A percentile compares a stretch with the other conserved stretches of the same genome.
phyloP scores from a whole-genome alignment of 495 filamentous ascomycete species.

The Aspergillus diversus region DNA sequence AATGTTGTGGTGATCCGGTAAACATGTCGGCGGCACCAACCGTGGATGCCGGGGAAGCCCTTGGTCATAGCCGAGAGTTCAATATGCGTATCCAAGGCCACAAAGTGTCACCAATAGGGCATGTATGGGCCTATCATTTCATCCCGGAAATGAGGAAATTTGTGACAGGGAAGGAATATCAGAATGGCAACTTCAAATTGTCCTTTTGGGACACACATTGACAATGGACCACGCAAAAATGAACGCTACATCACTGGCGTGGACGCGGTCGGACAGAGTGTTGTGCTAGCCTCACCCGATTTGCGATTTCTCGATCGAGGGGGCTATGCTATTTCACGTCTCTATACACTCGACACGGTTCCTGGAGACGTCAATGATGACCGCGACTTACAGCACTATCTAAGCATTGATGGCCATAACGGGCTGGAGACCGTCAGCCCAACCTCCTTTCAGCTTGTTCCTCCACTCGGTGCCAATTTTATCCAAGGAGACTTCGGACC shows the following conservation, averaged over 20 bases:
- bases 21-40: too few species aligned
- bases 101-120: too few species aligned
- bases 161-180: too few species aligned
- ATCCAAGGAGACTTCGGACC: conserved; percentile 11
- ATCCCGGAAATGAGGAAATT: too few species aligned
- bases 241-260: background rate
- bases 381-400: conserved; percentile 1
- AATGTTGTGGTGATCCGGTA: too few species aligned
- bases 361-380: background rate
- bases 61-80: too few species aligned
- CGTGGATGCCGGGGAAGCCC: too few species aligned
- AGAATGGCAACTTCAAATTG: too few species aligned
- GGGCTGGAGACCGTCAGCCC: background rate
- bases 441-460: background rate
- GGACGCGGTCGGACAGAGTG: background rate
- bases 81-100: too few species aligned
- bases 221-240: background rate
- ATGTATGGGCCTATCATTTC: too few species aligned
- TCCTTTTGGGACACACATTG: too few species aligned
- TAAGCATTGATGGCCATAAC: background rate
- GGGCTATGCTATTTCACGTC: conserved; percentile 4
- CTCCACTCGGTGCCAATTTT: conserved; percentile 1
- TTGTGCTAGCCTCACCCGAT: background rate
- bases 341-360: background rate
- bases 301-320: conserved; percentile 4